Percentiles rank a stretch among this genome's conserved stretches.
Conservation (phyloP, 106 monocot genomes). For the Dioscorea zingiberensis region DNA sequence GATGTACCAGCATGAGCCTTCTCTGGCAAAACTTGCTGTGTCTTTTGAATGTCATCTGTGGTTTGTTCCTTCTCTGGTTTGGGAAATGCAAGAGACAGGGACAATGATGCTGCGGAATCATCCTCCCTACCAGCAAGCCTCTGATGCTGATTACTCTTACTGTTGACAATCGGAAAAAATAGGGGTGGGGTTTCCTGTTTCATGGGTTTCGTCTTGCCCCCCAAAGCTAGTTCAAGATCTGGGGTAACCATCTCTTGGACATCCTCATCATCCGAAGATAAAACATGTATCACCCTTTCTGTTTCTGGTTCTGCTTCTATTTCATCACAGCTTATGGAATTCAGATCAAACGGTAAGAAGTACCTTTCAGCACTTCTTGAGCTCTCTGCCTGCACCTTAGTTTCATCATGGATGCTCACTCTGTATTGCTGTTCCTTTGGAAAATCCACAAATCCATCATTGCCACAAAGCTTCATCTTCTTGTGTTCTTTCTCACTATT, state of each 20-base stretch:
- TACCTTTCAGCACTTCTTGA: conserved; percentile 10
- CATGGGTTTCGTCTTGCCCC: conserved; percentile 19
- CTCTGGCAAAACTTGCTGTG: conserved; percentile 17
- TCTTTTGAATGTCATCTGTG: background rate
- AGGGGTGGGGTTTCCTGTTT: conserved; percentile 10
- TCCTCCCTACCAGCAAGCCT: conserved; percentile 8
- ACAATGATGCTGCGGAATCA: conserved; percentile 40
- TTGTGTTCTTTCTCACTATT: conserved; percentile 26
- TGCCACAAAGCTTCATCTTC: conserved; percentile 13
- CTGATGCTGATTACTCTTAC: background rate
- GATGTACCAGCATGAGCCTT: conserved; percentile 7
- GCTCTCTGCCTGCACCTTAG: background rate
- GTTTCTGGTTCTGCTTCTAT: background rate
- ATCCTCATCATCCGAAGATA: conserved; percentile 40
- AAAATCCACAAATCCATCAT: conserved; percentile 11
- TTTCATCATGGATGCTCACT: background rate
- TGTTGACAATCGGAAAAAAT: conserved; percentile 6
- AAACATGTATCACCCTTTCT: conserved; percentile 10
- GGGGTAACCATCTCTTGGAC: conserved; percentile 13
- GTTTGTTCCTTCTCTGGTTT: conserved; percentile 5
- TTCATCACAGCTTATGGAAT: conserved; percentile 3
- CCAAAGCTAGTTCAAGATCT: conserved; percentile 56
- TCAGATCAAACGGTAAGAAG: conserved; percentile 30
- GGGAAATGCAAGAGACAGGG: conserved; percentile 61
- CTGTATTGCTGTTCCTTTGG: conserved; percentile 5